Evolutionary conservation across 148 eudicot genomes (phyloP).

Genomic region (Chenopodium album): DNA sequence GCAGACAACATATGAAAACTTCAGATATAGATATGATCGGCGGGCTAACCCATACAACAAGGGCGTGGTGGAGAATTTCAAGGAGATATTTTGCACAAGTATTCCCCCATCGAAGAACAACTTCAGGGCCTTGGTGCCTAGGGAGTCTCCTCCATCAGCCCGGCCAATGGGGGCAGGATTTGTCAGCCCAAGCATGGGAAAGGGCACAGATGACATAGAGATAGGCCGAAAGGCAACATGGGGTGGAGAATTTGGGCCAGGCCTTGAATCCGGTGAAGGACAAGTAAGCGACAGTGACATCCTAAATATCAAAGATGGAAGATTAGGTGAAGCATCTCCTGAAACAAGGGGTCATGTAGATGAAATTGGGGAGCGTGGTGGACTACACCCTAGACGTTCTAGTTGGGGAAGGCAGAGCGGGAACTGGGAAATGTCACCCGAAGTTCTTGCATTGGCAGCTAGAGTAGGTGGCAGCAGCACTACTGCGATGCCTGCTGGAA

Average conservation of each 20-base stretch:
- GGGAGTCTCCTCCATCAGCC: conserved; percentile 51
- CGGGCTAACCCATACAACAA: conserved; percentile 91
- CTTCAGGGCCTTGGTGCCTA: conserved; percentile 68
- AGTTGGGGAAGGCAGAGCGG: conserved; percentile 96
- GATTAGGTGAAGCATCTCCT: conserved; percentile 66
- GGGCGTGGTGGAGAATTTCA: conserved; percentile 76
- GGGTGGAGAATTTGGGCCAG: conserved; percentile 78
- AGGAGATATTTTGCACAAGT: conserved; percentile 68
- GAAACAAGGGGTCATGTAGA: conserved; percentile 74
- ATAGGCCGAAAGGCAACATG: conserved; percentile 98
- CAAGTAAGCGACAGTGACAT: conserved; percentile 58
- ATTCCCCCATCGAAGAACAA: conserved; percentile 74
- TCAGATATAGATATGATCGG: conserved; percentile 84
- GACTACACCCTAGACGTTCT: conserved; percentile 64
- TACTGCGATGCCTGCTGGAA: conserved; percentile 17
- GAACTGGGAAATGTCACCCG: conserved; percentile 99
- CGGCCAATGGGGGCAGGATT: conserved; percentile 68
- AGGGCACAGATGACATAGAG: conserved; percentile 81
- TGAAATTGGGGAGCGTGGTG: conserved; percentile 66
- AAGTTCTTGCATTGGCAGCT: conserved; percentile 79
- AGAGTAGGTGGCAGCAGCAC: conserved; percentile 65
- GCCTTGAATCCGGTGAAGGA: conserved; percentile 56
- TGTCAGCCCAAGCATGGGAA: conserved; percentile 95
- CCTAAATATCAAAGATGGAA: conserved; percentile 52
- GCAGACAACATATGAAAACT: conserved; percentile 97